phyloP scores from a whole-genome alignment of 2,329 filamentous ascomycete species.

The Sporothrix humicola region DNA sequence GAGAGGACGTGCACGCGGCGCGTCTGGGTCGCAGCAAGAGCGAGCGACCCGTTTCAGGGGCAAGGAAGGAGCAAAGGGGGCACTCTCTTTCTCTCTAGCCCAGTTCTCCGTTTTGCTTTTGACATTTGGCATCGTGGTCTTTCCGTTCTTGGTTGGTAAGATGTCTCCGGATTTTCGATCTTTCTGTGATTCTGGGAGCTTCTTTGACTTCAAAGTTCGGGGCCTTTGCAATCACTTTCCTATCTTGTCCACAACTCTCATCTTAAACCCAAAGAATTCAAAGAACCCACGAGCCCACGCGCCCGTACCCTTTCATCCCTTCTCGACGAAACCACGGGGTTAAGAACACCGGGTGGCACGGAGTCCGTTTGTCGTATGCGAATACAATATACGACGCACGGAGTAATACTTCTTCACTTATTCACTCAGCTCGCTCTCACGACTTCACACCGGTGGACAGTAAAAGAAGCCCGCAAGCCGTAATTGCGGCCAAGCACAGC shows the following conservation, averaged over 20 bases:
- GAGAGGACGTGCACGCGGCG: conserved; percentile 31
- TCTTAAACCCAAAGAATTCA: too few relatives aligned
- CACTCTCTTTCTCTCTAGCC: not conserved
- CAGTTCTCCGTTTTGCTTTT: conserved; percentile 15
- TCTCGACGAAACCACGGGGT: conserved; percentile 5
- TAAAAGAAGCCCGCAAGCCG: conserved; percentile 2
- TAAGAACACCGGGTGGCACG: conserved; percentile 14
- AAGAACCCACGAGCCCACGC: not conserved
- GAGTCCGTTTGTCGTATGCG: not conserved
- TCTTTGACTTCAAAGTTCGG: not conserved
- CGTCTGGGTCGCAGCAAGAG: conserved; percentile 25
- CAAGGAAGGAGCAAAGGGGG: conserved; percentile 7
- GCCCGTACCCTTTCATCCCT: not conserved
- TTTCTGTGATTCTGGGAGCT: not conserved
- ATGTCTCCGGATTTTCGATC: not conserved
- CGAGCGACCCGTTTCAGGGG: conserved; percentile 30
- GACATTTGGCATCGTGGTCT: conserved; percentile 13
- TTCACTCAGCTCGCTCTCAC: not conserved
- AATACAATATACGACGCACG: too few relatives aligned
- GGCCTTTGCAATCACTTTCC: not conserved
- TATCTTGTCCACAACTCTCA: conserved; percentile 2
- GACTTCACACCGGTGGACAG: conserved; percentile 9
- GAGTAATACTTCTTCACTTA: too few relatives aligned
- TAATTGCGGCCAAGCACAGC: conserved; percentile 31
- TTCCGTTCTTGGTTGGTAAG: conserved; percentile 14